Percentiles rank a stretch among this genome's conserved stretches.
Evolutionary conservation across 352 stramenopile species (phyloP).

Genomic region (Pythium vanterpoolii): DNA sequence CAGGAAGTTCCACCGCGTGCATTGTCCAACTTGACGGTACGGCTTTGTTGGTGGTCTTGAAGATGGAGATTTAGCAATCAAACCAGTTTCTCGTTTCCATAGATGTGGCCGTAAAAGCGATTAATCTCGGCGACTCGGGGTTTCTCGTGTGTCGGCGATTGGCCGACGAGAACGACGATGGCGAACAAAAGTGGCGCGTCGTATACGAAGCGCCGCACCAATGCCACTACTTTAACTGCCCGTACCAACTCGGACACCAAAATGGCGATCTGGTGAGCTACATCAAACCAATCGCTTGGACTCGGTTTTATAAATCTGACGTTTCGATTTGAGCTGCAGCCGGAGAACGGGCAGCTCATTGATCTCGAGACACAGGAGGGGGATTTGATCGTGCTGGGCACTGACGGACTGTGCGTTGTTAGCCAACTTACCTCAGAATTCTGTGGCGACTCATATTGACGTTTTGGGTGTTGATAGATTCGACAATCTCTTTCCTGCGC

Average conservation of each 20-base stretch:
- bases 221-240: conserved; percentile 97
- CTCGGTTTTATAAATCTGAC: background rate
- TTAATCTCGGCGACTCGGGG: conserved; percentile 95
- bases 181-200: conserved; percentile 56
- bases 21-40: conserved; percentile 77
- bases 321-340: conserved; percentile 34
- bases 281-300: background rate
- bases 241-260: conserved; percentile 90
- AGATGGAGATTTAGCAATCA: background rate
- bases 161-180: conserved; percentile 34
- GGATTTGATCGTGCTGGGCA: conserved; percentile 92
- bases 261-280: conserved; percentile 84
- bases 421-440: background rate
- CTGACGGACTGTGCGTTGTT: conserved; percentile 87
- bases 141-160: conserved; percentile 86
- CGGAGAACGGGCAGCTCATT: conserved; percentile 87
- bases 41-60: background rate
- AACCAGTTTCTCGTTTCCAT: background rate
- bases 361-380: conserved; percentile 81
- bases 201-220: conserved; percentile 90
- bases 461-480: conserved; percentile 53
- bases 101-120: conserved; percentile 64
- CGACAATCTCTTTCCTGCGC: conserved; percentile 92
- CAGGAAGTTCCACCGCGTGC: conserved; percentile 82
- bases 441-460: conserved; percentile 4